Percentiles rank a stretch among this genome's conserved stretches.
These are phyloP conservation scores for Nitzschia sp. DNA, from an alignment of 108 stramenopile species.

Conservation along the genomic window DNA sequence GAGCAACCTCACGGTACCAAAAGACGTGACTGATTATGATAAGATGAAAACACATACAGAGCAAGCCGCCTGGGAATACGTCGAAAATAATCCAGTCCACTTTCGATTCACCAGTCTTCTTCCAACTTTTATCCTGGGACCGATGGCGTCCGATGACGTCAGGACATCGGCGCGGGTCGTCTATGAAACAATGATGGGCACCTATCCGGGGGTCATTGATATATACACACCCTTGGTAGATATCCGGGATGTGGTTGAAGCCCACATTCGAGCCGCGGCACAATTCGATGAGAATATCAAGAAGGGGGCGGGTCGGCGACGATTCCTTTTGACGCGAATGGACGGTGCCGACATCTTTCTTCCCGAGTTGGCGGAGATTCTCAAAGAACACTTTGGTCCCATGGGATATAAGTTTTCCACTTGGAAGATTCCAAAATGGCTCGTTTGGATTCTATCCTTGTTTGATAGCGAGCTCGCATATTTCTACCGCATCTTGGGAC, in stretches of 20 bases:
- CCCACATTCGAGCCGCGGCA: background rate
- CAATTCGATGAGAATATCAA: background rate
- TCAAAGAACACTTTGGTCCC: background rate
- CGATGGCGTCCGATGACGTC: background rate
- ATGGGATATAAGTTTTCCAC: background rate
- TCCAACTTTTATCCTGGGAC: background rate
- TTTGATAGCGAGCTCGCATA: background rate
- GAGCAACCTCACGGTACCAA: background rate
- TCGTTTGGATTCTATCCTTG: background rate
- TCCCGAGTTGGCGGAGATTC: background rate
- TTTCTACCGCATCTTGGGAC: background rate
- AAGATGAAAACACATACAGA: background rate
- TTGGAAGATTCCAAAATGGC: background rate
- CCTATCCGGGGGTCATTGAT: background rate
- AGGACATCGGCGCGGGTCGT: background rate
- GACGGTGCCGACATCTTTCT: background rate
- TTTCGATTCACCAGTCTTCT: background rate
- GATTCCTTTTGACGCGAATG: background rate
- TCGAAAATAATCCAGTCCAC: background rate
- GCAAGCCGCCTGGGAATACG: background rate
- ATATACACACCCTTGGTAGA: background rate
- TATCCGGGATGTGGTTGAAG: background rate
- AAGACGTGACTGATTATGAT: background rate
- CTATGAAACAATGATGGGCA: background rate
- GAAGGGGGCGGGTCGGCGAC: background rate